phyloP scores from a whole-genome alignment of 2,329 filamentous ascomycete species.

The Hypomyces rosellus region DNA sequence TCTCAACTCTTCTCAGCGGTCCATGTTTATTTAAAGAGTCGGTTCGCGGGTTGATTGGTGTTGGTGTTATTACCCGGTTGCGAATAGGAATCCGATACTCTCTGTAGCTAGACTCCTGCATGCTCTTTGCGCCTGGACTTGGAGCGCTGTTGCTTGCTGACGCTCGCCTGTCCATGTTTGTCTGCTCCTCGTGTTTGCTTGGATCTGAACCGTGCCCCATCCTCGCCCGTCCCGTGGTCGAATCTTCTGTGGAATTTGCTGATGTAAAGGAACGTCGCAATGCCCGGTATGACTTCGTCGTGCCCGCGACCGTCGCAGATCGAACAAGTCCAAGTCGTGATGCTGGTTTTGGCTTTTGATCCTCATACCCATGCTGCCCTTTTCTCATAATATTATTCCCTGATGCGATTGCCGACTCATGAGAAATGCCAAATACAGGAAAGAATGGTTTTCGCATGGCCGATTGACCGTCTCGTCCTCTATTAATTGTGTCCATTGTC shows the following conservation, averaged over 20 bases:
- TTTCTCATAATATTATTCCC: not conserved
- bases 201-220: not conserved
- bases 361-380: not conserved
- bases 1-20: conserved; percentile 30
- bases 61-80: not conserved
- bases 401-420: not conserved
- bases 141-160: not conserved
- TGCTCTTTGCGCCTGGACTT: not conserved
- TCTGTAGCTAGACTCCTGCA: not conserved
- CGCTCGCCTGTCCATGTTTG: not conserved
- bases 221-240: not conserved
- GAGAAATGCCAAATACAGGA: not conserved
- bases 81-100: not conserved
- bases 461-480: not conserved
- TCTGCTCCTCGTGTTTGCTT: not conserved
- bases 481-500: too few relatives aligned
- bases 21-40: not conserved
- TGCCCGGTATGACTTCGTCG: not conserved
- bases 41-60: not conserved
- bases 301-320: not conserved
- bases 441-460: not conserved
- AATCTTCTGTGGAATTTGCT: not conserved
- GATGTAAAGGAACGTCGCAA: not conserved
- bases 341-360: not conserved
- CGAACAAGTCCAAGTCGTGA: not conserved